Evolutionary conservation across 139 green algal species (phyloP), one percentile per base, ranked within the genome.

Genomic region (Coccomyxa sp.): DNA sequence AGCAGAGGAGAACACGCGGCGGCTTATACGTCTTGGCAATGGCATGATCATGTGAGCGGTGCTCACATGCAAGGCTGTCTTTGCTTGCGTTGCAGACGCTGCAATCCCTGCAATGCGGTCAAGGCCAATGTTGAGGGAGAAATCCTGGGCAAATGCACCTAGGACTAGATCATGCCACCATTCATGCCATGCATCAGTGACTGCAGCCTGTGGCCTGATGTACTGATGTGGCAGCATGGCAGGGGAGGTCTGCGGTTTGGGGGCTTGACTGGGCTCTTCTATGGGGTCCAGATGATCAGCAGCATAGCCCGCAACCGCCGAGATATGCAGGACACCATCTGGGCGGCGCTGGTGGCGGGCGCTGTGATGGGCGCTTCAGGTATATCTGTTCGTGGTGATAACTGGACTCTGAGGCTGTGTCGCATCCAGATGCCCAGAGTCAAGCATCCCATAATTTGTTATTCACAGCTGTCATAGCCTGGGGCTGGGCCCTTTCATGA

Each of bases 261-360:
- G 34, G 38, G 70, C 33, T 36, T 89, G 18, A 76, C 83, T 1
- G 85, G 76, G 1, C 38, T 82, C 27, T 89, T 87, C n/a, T 88
- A 77, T 50, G 79, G 79, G 38, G 76, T 77, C 33, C 78, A 89
- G 41, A 50, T 79, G n/a, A 18, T 86, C 35, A 84, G 73, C 39
- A 76, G 68, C 44, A 74, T 89, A 14, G 86, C 82, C 35, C 79
- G 84, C 22, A 78, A 58, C 68, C 44, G 64, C 35, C 68, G 55
- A 0, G 78, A 84, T 54, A 83, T 83, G 72, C 55, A 78, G 22
- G 77, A 89, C 33, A 55, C 78, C 3, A 71, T 81, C 2, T 35
- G 74, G 3, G 85, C 80, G 33, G 85, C 83, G 24, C 27, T 82
- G 35, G 55, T 76, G 8, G 77, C 85, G 7, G 85, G 85, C 8